Base-by-base conservation (phyloP, 2,329 filamentous ascomycete genomes). In the Colletotrichum spaethianum region DNA sequence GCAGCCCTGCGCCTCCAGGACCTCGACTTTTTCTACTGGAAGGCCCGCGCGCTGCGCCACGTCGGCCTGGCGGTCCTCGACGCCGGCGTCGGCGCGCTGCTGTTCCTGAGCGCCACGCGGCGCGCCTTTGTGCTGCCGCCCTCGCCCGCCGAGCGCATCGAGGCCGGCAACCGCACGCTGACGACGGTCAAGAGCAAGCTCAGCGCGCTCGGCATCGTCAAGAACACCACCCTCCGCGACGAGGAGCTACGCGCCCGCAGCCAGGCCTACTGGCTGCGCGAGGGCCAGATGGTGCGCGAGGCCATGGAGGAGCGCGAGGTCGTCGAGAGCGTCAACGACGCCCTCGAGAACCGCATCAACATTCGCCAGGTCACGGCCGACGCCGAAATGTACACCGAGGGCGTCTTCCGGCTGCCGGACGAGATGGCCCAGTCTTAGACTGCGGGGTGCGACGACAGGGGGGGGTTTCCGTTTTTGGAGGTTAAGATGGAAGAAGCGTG, bases 271-370 rank as follows among this genome's bases (percentile, higher is more conserved):
- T 98, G 96, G 96, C 84, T 86, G 12, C 92, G 92, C 55, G 94
- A 98, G 83, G 92, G 90, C 8, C 85, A 88, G 63, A 81, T 94
- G 38, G 94, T 93, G 88, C 85, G 88, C 44, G 90, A 93, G 77
- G 90, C 93, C 31, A 93, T 97, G 88, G 93, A 95, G 84, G 93
- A 96, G 74, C 87, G 90, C 73, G 92, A 93, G 73, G 93, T 95
- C 9, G 83, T 94, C 44, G 91, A 92, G 77, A 90, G 92, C 63
- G 88, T 94, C 73, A 91, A 93, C 71, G 88, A 91, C 79, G 93
- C 91, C 14, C 80, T 95, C 75, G 84, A 85, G 77, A 89, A 87
- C 74, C 87, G 91, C 65, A 87, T 94, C 71, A 87, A 94, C 78
- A 88, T 94, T 28, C 81, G 83, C 48, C 83, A 81, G 36, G 88